Conservation (phyloP, 78 protist genomes). For the Protostelium mycophagum region DNA sequence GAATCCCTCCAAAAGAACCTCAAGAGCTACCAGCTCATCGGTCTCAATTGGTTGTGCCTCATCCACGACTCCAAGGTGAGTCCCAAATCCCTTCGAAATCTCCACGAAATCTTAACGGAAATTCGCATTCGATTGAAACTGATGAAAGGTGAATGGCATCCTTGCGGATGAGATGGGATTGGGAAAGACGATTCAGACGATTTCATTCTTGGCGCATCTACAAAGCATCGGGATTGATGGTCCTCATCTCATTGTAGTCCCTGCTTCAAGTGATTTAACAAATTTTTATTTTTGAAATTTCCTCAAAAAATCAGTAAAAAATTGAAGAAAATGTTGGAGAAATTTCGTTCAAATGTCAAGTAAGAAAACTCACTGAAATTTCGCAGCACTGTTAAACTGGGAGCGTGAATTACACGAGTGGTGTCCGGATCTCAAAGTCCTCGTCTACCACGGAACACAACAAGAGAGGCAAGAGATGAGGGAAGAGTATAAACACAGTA, state of each 20-base stretch:
- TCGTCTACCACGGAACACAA: slow-evolving; percentile 34
- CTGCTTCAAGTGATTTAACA: slow-evolving; percentile 46
- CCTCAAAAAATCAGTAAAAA: neutral
- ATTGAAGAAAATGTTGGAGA: too few species aligned
- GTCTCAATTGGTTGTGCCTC: slow-evolving; percentile 57
- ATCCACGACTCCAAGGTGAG: slow-evolving; percentile 40
- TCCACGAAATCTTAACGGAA: neutral
- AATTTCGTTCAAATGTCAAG: too few species aligned
- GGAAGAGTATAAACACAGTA: slow-evolving; percentile 2
- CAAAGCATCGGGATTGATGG: slow-evolving; percentile 27
- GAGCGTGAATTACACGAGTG: slow-evolving; percentile 63
- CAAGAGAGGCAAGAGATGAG: slow-evolving; percentile 29
- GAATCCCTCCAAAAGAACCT: slow-evolving; percentile 11
- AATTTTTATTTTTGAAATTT: neutral
- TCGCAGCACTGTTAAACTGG: slow-evolving; percentile 73
- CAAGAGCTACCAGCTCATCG: slow-evolving; percentile 57
- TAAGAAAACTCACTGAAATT: too few species aligned
- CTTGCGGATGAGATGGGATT: slow-evolving; percentile 36
- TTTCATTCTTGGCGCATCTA: slow-evolving; percentile 53
- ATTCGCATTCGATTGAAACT: neutral
- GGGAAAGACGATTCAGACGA: slow-evolving; percentile 72
- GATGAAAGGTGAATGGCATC: neutral
- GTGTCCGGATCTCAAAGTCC: slow-evolving; percentile 48
- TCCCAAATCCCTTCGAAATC: slow-evolving; percentile 53
- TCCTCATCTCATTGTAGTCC: slow-evolving; percentile 70